A percentile compares a stretch with the other conserved stretches of the same genome.
Evolutionary conservation across 352 stramenopile species (phyloP).

Genomic region (Globisporangium orthogonon): DNA sequence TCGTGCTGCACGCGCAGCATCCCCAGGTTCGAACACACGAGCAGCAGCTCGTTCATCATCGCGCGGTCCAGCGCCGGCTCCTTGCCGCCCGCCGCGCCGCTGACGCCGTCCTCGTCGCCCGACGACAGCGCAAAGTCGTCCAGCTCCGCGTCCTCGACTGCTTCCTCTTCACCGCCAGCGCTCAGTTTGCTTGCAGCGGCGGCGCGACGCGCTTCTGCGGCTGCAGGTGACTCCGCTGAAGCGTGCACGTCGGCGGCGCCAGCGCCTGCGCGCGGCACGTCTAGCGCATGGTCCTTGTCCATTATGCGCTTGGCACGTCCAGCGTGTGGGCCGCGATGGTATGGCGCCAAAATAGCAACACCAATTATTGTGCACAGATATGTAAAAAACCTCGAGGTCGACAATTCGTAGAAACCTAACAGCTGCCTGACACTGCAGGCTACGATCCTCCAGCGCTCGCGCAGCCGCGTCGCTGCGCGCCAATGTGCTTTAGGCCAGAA

Average conservation of each 20-base stretch:
- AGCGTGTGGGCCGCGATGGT: too few species aligned
- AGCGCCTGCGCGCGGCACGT: conserved; percentile 1
- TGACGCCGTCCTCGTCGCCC: conserved; percentile 33
- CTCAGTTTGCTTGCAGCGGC: conserved; percentile 13
- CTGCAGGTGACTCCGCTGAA: conserved; percentile 7
- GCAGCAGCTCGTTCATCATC: conserved; percentile 85
- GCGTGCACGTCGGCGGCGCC: conserved; percentile 7
- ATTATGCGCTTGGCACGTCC: background rate
- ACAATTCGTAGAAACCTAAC: too few species aligned
- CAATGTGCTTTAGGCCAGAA: too few species aligned
- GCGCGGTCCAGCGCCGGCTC: conserved; percentile 40
- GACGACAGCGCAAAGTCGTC: conserved; percentile 56
- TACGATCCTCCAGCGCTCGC: too few species aligned
- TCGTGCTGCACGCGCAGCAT: conserved; percentile 63
- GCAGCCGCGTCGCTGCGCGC: too few species aligned
- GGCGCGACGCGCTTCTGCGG: conserved; percentile 5
- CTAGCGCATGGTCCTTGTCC: background rate
- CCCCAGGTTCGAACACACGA: conserved; percentile 84
- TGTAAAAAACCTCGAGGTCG: too few species aligned
- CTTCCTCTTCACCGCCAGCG: conserved; percentile 3
- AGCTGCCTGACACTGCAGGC: too few species aligned
- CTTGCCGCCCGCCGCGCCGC: conserved; percentile 16
- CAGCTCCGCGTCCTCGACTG: conserved; percentile 16
- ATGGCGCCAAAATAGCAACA: too few species aligned
- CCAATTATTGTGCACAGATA: too few species aligned